phyloP scores from a whole-genome alignment of 371 early-diverging fungal genomes.

The Thermomucor indicae-seudaticae region DNA sequence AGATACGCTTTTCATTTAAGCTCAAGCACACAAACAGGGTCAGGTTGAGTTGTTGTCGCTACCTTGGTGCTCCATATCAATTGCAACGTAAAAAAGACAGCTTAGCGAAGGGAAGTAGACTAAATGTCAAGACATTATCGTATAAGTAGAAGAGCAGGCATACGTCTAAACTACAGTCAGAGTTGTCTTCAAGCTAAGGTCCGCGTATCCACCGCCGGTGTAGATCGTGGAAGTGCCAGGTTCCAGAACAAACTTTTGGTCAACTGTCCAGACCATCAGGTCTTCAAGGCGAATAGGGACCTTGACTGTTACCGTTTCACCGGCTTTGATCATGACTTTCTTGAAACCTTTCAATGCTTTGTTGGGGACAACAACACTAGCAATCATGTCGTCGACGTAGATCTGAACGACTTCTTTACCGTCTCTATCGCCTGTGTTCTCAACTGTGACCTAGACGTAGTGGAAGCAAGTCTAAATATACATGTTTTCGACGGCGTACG shows the following conservation, averaged over 20 bases:
- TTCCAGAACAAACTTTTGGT: slow-evolving; percentile 11
- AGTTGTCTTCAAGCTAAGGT: slow-evolving; percentile 7
- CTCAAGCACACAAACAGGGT: too few species aligned
- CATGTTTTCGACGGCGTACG: background rate
- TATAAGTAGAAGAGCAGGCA: too few species aligned
- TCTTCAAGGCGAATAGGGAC: slow-evolving; percentile 15
- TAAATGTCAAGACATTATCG: too few species aligned
- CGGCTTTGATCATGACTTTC: slow-evolving; percentile 19
- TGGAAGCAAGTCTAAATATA: too few species aligned
- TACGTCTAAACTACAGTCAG: slow-evolving; percentile 14
- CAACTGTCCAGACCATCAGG: slow-evolving; percentile 11
- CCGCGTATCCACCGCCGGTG: slow-evolving; percentile 16
- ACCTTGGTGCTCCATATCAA: too few species aligned
- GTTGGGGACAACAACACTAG: slow-evolving; percentile 27
- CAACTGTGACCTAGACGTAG: slow-evolving; percentile 21
- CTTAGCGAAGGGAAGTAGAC: too few species aligned
- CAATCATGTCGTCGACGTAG: slow-evolving; percentile 27
- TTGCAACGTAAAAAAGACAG: too few species aligned
- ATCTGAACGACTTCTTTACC: slow-evolving; percentile 52
- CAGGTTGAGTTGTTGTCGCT: too few species aligned
- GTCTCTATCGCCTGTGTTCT: slow-evolving; percentile 33
- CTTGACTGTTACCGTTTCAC: slow-evolving; percentile 9
- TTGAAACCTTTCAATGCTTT: slow-evolving; percentile 35
- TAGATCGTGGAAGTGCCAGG: slow-evolving; percentile 11
- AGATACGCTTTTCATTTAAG: too few species aligned